These are phyloP conservation scores for Boletus smithii DNA, from an alignment of 1,284 basidiomycete species.

Conservation along the genomic window DNA sequence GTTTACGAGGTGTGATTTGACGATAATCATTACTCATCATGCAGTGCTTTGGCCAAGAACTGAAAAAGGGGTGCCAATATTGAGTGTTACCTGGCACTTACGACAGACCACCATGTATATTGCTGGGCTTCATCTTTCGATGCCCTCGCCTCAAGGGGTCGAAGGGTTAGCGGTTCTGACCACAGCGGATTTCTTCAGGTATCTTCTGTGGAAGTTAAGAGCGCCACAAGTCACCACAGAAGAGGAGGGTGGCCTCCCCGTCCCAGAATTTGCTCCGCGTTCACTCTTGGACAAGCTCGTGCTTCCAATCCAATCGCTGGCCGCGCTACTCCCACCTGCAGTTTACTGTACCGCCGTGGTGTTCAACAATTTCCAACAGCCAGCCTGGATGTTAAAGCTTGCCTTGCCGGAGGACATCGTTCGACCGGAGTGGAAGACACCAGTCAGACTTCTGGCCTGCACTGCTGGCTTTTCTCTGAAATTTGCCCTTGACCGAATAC, in stretches of 20 bases:
- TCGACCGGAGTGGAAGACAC: conserved; percentile 14
- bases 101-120: conserved; percentile 27
- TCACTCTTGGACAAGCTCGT: conserved; percentile 27
- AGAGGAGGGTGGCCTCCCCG: conserved; percentile 19
- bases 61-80: conserved; percentile 17
- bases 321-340: conserved; percentile 22
- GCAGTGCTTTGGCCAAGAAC: conserved; percentile 8
- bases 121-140: conserved; percentile 24
- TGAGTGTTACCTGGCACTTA: conserved; percentile 1
- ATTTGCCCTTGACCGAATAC: conserved; percentile 12
- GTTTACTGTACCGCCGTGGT: conserved; percentile 27
- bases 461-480: conserved; percentile 22
- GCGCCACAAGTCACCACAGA: conserved; percentile 6
- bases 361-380: conserved; percentile 33
- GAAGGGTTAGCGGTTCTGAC: conserved; percentile 30
- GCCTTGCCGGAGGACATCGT: conserved; percentile 26
- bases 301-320: conserved; percentile 30
- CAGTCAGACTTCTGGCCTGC: conserved; percentile 28
- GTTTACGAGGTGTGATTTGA: too few species aligned
- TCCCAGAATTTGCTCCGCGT: conserved; percentile 14
- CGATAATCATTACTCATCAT: conserved; percentile 29
- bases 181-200: conserved; percentile 21
- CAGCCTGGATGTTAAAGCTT: conserved; percentile 30
- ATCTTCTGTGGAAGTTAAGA: conserved; percentile 12
- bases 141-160: conserved; percentile 23